Evolutionary conservation across 306 rosid genomes (phyloP).

Genomic region (Arachis hypogaea): DNA sequence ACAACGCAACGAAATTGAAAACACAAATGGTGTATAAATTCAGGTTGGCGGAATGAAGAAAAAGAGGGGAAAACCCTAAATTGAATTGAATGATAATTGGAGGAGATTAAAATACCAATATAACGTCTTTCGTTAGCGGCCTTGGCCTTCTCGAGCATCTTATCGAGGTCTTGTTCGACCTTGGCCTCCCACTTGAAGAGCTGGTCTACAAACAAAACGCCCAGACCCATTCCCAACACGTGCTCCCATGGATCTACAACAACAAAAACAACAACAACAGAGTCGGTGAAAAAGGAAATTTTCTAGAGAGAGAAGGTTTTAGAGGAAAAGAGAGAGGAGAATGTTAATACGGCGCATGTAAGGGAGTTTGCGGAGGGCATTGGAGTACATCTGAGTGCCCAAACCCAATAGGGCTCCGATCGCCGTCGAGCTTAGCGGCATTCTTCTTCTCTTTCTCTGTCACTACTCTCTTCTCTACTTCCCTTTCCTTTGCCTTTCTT

Average conservation of each 20-base stretch:
- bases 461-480: not conserved
- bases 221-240: slow-evolving; percentile 82
- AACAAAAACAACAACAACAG: not conserved
- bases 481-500: not conserved
- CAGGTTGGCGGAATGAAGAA: not conserved
- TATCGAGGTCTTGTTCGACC: slow-evolving; percentile 73
- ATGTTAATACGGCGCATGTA: slow-evolving; percentile 82
- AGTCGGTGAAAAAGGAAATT: not conserved
- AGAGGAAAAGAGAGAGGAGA: not conserved
- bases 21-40: too few relatives aligned
- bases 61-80: not conserved
- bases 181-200: slow-evolving; percentile 79
- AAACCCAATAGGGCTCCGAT: slow-evolving; percentile 85
- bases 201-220: slow-evolving; percentile 69
- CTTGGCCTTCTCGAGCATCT: slow-evolving; percentile 87
- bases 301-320: slow-evolving; percentile 37
- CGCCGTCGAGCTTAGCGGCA: slow-evolving; percentile 77
- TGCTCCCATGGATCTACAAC: slow-evolving; percentile 96
- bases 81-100: not conserved
- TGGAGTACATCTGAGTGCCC: slow-evolving; percentile 92
- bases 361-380: slow-evolving; percentile 98
- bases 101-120: slow-evolving; percentile 48
- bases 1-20: not conserved
- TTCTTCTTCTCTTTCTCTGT: slow-evolving; percentile 20
- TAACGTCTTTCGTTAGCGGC: slow-evolving; percentile 98